Evolutionary conservation across 2,329 filamentous ascomycete genomes (phyloP), one percentile per base, ranked within the genome.

Genomic region (Alternaria dauci): DNA sequence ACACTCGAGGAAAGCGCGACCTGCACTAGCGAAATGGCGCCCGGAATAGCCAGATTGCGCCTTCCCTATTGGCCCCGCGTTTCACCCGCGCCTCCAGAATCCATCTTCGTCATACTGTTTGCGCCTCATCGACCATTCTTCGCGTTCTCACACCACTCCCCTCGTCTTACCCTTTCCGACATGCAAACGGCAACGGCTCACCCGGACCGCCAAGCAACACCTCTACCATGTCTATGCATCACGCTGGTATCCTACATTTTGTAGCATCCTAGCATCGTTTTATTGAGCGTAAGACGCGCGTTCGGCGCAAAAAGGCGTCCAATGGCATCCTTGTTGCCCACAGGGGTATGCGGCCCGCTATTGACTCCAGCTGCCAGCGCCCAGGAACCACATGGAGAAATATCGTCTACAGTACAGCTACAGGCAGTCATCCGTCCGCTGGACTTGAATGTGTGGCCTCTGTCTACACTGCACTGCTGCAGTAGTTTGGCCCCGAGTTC

Each of bases 271-370:
- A 46, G 34, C 28, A 20, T 32, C 41, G 41, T 46, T 43, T 44
- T 32, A 23, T 43, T 47, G 41, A 56, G 46, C 48, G 55, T 30
- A 55, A 52, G 64, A 67, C 64, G 64, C 64, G 64, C 64, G 64
- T 65, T 58, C 64, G 43, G 39, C 30, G 32, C 51, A 53, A 51
- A 58, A 39, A 47, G 54, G 54, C 50, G 28, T 32, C 61, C 63
- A 58, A 56, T 62, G 28, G 36, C 32, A 44, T 50, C 30, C n/a
- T 23, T 26, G 14, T 16, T 11, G 12, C 12, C 47, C 23, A 46
- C 56, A 58, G 61, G 63, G 55, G 57, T 44, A 23, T 60, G 51
- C 61, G 61, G 61, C 32, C 59, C 61, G 61, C 61, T 48, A 57
- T 55, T 55, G 52, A 26, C 30, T 53, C 23, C 42, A 43, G 42